These are phyloP conservation scores for Hymenoscyphus linearis DNA, from an alignment of 2,329 filamentous ascomycete genomes.

Conservation along the genomic window DNA sequence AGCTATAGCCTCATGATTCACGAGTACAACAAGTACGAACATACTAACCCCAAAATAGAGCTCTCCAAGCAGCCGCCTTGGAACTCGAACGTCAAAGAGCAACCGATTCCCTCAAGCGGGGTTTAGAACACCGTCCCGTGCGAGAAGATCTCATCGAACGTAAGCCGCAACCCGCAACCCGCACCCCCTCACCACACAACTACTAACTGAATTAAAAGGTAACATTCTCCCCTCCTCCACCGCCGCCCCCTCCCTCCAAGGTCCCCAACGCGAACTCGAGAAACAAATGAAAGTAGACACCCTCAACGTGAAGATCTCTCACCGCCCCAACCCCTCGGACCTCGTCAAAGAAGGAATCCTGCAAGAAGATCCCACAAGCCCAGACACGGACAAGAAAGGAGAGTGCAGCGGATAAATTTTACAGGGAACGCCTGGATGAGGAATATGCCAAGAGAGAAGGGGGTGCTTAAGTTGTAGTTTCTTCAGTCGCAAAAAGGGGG, in stretches of 20 bases:
- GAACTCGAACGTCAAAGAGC: conserved; percentile 61
- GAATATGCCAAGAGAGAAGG: conserved; percentile 61
- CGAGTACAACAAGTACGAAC: neutral
- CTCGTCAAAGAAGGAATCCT: conserved; percentile 77
- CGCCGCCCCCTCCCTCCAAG: conserved; percentile 73
- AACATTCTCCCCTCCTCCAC: conserved; percentile 81
- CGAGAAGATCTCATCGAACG: conserved; percentile 75
- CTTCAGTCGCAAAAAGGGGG: neutral
- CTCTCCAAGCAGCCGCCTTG: conserved; percentile 55
- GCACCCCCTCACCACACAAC: neutral
- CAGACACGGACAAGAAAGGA: conserved; percentile 31
- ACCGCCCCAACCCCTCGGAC: conserved; percentile 69
- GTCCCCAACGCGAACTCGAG: conserved; percentile 77
- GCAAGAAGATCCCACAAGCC: conserved; percentile 57
- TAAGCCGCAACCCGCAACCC: conserved; percentile 38
- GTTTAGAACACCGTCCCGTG: conserved; percentile 57
- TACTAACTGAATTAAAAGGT: conserved; percentile 47
- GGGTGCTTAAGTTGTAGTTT: conserved; percentile 50
- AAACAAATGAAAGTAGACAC: conserved; percentile 83
- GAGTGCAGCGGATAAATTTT: conserved; percentile 35
- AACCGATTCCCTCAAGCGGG: conserved; percentile 59
- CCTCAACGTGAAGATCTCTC: conserved; percentile 79
- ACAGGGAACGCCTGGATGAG: conserved; percentile 57
- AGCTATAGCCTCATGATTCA: neutral
- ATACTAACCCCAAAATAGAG: conserved; percentile 34